Conservation (phyloP, 2,329 filamentous ascomycete species). For the Rhynchosporium secalis region DNA sequence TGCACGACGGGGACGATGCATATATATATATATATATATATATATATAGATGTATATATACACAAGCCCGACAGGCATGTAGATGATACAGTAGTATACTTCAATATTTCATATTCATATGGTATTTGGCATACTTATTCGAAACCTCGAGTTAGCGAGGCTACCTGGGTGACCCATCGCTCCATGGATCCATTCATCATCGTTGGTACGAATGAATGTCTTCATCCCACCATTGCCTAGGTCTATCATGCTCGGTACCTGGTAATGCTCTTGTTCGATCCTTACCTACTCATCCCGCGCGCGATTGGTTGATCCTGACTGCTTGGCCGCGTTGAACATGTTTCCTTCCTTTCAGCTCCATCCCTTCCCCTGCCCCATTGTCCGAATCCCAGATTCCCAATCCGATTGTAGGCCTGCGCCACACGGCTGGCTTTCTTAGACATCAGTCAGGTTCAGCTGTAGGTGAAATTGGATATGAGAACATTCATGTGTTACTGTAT, state of each 20-base stretch:
- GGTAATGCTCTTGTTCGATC: background rate
- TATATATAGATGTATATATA: too few species aligned
- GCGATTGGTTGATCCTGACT: background rate
- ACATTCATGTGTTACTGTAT: background rate
- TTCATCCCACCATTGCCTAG: too few species aligned
- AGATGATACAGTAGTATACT: too few species aligned
- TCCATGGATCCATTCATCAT: slow-evolving; percentile 1
- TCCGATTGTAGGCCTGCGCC: background rate
- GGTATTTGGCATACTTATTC: slow-evolving; percentile 2
- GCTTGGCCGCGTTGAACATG: background rate
- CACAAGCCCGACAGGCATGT: too few species aligned
- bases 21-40: too few species aligned
- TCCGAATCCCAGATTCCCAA: background rate
- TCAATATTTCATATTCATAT: background rate
- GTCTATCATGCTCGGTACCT: too few species aligned
- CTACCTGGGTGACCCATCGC: background rate
- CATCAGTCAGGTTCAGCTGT: background rate
- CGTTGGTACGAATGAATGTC: too few species aligned
- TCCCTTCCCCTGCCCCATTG: background rate
- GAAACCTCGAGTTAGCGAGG: background rate
- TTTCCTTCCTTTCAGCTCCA: background rate
- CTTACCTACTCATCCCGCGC: background rate
- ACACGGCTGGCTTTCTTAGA: background rate
- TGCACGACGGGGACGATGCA: too few species aligned
- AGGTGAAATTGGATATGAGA: background rate